These are phyloP conservation scores for Argentina anserina DNA, from an alignment of 306 rosid genomes.

Conservation along the genomic window DNA sequence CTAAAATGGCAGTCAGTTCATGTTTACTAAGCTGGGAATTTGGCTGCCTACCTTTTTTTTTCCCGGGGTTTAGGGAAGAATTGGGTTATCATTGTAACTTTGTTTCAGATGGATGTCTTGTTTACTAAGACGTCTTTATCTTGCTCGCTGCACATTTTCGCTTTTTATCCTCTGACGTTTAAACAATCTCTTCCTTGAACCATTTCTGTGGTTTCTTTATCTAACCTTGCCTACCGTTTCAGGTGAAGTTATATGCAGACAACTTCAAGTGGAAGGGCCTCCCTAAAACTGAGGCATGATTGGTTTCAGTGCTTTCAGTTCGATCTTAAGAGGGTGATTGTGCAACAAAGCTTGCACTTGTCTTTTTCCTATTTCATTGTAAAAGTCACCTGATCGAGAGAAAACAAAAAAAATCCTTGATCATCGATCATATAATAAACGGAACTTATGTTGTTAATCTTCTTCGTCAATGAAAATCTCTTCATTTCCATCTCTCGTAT, in stretches of 20 bases:
- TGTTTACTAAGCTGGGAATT: neutral
- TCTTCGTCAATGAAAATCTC: slow-evolving; percentile 2
- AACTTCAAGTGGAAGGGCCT: slow-evolving; percentile 97
- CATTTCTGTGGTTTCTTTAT: slow-evolving; percentile 1
- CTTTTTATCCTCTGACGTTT: neutral
- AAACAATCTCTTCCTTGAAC: neutral
- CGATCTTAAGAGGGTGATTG: slow-evolving; percentile 17
- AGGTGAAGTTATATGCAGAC: slow-evolving; percentile 86
- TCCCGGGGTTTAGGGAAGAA: neutral
- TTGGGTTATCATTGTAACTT: neutral
- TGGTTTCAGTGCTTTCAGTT: slow-evolving; percentile 28
- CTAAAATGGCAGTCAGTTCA: neutral
- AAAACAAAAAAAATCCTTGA: slow-evolving; percentile 31
- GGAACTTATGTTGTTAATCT: slow-evolving; percentile 22
- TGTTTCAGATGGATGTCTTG: neutral
- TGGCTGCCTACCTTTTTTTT: neutral
- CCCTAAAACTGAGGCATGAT: slow-evolving; percentile 50
- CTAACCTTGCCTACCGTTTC: slow-evolving; percentile 11
- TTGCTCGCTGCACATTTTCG: neutral
- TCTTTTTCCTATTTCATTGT: slow-evolving; percentile 21
- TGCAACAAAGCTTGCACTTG: slow-evolving; percentile 32
- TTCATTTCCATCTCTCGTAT: neutral
- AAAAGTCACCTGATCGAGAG: slow-evolving; percentile 22
- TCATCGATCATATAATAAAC: slow-evolving; percentile 40
- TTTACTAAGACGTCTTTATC: neutral